Evolutionary conservation across 129 eudicot genomes (phyloP).

Genomic region (Escallonia rubra): DNA sequence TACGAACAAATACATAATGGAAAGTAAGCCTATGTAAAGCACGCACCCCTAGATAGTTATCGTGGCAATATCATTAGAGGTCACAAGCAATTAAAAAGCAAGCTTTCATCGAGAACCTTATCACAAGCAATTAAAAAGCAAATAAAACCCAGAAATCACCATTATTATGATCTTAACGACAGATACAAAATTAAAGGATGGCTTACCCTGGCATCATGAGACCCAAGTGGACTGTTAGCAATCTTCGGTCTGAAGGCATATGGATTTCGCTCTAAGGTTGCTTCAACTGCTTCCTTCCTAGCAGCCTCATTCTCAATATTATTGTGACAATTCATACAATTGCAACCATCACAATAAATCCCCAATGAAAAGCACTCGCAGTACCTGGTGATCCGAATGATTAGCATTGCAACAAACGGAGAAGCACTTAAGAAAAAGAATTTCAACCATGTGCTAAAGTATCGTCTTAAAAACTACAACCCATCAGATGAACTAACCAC

Average conservation of each 20-base stretch:
- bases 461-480: not conserved
- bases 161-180: not conserved
- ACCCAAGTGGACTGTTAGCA: constrained; percentile 69
- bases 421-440: not conserved
- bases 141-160: not conserved
- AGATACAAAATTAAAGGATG: not conserved
- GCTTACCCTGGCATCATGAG: constrained; percentile 56
- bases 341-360: constrained; percentile 86
- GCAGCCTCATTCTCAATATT: constrained; percentile 62
- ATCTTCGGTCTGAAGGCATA: constrained; percentile 85
- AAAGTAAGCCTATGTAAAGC: too few species aligned
- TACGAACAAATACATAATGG: too few species aligned
- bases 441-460: not conserved
- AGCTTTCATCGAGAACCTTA: too few species aligned
- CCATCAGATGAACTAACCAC: not conserved
- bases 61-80: too few species aligned
- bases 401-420: not conserved
- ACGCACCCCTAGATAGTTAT: too few species aligned
- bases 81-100: not conserved
- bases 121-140: not conserved
- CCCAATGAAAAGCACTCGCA: constrained; percentile 93
- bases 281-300: constrained; percentile 60
- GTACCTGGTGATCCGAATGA: constrained; percentile 44
- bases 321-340: constrained; percentile 72
- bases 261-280: constrained; percentile 72